Conservation (phyloP, 78 protist genomes). For the Tieghemostelium lacteum region DNA sequence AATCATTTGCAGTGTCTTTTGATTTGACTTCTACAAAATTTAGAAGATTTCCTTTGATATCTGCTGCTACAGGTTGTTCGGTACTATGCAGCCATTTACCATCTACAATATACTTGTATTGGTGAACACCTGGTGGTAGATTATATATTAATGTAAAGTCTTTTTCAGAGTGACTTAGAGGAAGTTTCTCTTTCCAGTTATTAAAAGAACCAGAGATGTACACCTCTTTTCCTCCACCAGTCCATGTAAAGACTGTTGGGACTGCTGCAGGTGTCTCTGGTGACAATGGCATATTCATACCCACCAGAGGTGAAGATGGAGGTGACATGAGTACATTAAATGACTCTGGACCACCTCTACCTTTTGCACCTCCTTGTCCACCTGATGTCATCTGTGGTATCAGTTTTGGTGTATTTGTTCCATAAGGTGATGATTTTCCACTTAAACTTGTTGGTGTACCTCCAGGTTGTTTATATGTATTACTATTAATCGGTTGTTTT, state of each 20-base stretch:
- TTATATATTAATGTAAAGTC: slow-evolving; percentile 84
- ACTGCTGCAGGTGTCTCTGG: slow-evolving; percentile 29
- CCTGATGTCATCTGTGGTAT: background rate
- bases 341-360: background rate
- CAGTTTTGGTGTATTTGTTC: background rate
- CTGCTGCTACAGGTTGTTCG: slow-evolving; percentile 81
- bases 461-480: background rate
- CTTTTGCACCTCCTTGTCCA: slow-evolving; percentile 9
- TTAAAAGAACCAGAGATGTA: slow-evolving; percentile 86
- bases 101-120: slow-evolving; percentile 92
- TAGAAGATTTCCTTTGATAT: slow-evolving; percentile 80
- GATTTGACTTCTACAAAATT: slow-evolving; percentile 77
- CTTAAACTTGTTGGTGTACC: background rate
- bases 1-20: slow-evolving; percentile 49
- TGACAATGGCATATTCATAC: slow-evolving; percentile 70
- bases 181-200: slow-evolving; percentile 83
- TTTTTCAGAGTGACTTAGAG: slow-evolving; percentile 51
- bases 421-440: slow-evolving; percentile 6
- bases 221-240: slow-evolving; percentile 80
- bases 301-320: slow-evolving; percentile 73
- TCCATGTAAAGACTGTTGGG: slow-evolving; percentile 90
- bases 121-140: slow-evolving; percentile 88
- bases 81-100: slow-evolving; percentile 87
- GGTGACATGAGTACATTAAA: slow-evolving; percentile 39
- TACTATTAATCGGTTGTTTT: background rate